Evolutionary conservation across 192 early-diverging fungal species (phyloP).

Genomic region (Backusella westeae): DNA sequence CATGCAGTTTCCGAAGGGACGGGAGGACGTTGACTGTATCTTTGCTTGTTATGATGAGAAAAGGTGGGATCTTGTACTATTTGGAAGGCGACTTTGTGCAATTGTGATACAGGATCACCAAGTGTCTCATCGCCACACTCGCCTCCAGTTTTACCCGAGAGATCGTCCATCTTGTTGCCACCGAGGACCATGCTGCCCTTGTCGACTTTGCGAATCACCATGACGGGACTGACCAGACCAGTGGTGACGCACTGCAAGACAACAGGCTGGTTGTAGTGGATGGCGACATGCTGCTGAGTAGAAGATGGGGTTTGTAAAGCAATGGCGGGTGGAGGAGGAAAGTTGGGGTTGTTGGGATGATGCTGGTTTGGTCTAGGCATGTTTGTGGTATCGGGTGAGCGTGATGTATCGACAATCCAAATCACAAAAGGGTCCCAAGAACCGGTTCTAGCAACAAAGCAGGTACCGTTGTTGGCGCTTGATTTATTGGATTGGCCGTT

Average conservation of each 20-base stretch:
- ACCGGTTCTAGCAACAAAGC: conserved; percentile 69
- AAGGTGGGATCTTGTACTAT: conserved; percentile 51
- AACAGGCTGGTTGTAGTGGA: conserved; percentile 85
- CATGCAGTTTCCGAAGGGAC: neutral
- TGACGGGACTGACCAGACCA: conserved; percentile 74
- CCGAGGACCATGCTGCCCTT: conserved; percentile 73
- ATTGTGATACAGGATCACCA: conserved; percentile 84
- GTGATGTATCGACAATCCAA: conserved; percentile 73
- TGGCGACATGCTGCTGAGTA: conserved; percentile 56
- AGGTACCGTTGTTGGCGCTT: conserved; percentile 42
- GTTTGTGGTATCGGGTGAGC: conserved; percentile 38
- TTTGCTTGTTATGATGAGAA: conserved; percentile 24
- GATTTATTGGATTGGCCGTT: neutral
- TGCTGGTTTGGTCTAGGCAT: conserved; percentile 21
- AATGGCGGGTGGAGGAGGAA: conserved; percentile 71
- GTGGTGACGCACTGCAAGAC: conserved; percentile 85
- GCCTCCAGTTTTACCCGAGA: conserved; percentile 26
- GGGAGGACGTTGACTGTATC: neutral
- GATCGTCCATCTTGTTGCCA: conserved; percentile 40
- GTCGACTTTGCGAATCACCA: conserved; percentile 85
- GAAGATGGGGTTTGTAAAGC: conserved; percentile 62
- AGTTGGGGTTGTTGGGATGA: conserved; percentile 24
- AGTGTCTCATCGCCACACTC: conserved; percentile 51
- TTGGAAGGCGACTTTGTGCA: conserved; percentile 92
- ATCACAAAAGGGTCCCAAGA: conserved; percentile 88